These are phyloP conservation scores for Leishmania arabica DNA, from an alignment of 208 protist species.

Conservation along the genomic window DNA sequence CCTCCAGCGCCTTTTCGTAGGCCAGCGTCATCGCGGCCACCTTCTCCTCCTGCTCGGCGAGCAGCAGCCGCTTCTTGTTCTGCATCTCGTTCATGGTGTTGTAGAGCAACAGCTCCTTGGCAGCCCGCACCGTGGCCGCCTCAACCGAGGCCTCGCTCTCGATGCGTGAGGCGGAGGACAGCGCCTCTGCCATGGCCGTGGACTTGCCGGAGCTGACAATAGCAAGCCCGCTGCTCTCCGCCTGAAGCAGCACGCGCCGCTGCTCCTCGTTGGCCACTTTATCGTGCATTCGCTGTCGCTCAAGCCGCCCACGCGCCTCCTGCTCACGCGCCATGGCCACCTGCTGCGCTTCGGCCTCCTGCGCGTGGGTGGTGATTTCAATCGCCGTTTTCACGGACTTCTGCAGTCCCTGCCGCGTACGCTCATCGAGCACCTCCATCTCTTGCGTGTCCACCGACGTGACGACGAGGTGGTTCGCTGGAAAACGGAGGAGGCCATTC, in stretches of 20 bases:
- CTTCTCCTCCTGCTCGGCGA: conserved; percentile 48
- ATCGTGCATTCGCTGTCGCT: conserved; percentile 92
- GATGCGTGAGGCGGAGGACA: conserved; percentile 85
- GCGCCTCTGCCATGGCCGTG: conserved; percentile 88
- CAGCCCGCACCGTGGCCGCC: conserved; percentile 72
- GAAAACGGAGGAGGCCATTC: conserved; percentile 79
- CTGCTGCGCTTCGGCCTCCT: conserved; percentile 93
- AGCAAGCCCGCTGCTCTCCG: conserved; percentile 82
- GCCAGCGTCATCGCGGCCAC: conserved; percentile 34
- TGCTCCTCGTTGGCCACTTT: conserved; percentile 92
- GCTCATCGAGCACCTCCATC: conserved; percentile 94
- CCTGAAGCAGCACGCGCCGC: conserved; percentile 81
- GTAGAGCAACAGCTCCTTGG: conserved; percentile 67
- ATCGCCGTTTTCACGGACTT: conserved; percentile 97
- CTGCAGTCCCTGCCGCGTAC: conserved; percentile 93
- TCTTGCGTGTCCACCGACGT: conserved; percentile 96
- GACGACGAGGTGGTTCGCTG: conserved; percentile 92
- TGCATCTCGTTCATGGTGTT: conserved; percentile 57
- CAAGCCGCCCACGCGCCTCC: conserved; percentile 88
- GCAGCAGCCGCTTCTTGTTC: conserved; percentile 34
- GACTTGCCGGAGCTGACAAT: conserved; percentile 92
- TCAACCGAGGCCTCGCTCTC: conserved; percentile 85
- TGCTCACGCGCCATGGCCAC: conserved; percentile 92
- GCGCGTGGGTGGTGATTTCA: conserved; percentile 95
- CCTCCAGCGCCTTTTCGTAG: conserved; percentile 36